Evolutionary conservation across 306 rosid species (phyloP), one percentile per base, ranked within the genome.

Genomic region (Fragaria vesca): DNA sequence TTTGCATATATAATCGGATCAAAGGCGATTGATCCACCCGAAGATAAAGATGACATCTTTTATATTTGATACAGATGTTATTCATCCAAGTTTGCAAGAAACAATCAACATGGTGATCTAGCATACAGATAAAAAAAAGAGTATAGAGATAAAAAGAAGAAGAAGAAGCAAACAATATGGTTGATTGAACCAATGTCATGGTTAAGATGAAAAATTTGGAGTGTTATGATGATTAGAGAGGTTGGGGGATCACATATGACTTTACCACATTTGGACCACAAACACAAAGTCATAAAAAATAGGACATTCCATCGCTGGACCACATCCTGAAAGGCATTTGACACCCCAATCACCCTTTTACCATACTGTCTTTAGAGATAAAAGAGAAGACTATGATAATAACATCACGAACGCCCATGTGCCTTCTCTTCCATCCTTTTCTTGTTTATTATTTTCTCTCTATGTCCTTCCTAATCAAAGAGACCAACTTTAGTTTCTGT

Each of bases 261-360:
- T 87, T 81, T 69, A 75, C 81, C 72, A 24, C 21, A 65, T 71
- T 60, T 76, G 97, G 96, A 85, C 96, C 93, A 89, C 93, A 88
- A 81, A 68, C 83, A 78, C 86, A 30, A n/a, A 55, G 15, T 62
- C 9, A 61, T 71, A 69, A 28, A 72, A 79, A 79, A 76, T 50
- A 65, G 77, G 80, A 84, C 82, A 47, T 74, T 72, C n/a, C 28
- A 70, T 52, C 40, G 50, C 83, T 69, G 97, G 93, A 92, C 96
- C 98, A 89, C 89, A 69, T 80, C 81, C 85, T 79, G 75, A 84
- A 69, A 50, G 79, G 57, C 74, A 75, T 73, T 28, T 47, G 66
- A 62, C 21, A 78, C 51, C 28, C 71, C 9, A 20, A 26, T 36
- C 18, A 12, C 36, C 62, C 75, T 76, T 66, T 54, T 55, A 79